These are phyloP conservation scores for Pichia norvegensis DNA, from an alignment of 1,139 yeast genomes.

Conservation along the genomic window DNA sequence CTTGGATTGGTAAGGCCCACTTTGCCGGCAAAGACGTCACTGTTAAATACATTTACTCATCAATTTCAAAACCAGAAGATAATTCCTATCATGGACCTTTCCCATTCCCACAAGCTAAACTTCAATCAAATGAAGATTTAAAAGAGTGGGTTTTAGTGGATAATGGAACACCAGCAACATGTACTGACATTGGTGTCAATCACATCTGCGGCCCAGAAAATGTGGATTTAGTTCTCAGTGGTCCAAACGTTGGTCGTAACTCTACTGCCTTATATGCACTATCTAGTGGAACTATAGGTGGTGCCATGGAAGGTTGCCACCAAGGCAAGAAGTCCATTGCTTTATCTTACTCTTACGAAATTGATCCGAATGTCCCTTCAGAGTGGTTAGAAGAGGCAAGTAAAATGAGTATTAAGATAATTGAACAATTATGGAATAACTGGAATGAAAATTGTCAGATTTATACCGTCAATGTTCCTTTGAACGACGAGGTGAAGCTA, in stretches of 20 bases:
- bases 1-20: conserved; percentile 98
- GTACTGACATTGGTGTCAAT: conserved; percentile 84
- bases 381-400: conserved; percentile 60
- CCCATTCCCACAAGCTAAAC: conserved; percentile 34
- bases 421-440: conserved; percentile 47
- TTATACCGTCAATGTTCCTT: conserved; percentile 79
- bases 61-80: conserved; percentile 33
- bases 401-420: conserved; percentile 52
- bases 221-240: conserved; percentile 81
- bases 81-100: conserved; percentile 68
- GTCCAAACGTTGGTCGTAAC: conserved; percentile 94
- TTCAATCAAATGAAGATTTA: conserved; percentile 24
- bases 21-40: conserved; percentile 75
- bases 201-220: conserved; percentile 49
- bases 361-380: conserved; percentile 42
- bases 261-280: conserved; percentile 84
- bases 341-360: conserved; percentile 69
- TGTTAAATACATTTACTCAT: conserved; percentile 59
- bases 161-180: conserved; percentile 87
- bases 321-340: conserved; percentile 74
- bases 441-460: conserved; percentile 57
- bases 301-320: conserved; percentile 89
- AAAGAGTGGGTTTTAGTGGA: conserved; percentile 81
- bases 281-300: conserved; percentile 96
- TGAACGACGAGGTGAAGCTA: conserved; percentile 34